Evolutionary conservation across 345 rosid genomes (phyloP), one percentile per base, ranked within the genome.

Genomic region (Rubroshorea leprosula): DNA sequence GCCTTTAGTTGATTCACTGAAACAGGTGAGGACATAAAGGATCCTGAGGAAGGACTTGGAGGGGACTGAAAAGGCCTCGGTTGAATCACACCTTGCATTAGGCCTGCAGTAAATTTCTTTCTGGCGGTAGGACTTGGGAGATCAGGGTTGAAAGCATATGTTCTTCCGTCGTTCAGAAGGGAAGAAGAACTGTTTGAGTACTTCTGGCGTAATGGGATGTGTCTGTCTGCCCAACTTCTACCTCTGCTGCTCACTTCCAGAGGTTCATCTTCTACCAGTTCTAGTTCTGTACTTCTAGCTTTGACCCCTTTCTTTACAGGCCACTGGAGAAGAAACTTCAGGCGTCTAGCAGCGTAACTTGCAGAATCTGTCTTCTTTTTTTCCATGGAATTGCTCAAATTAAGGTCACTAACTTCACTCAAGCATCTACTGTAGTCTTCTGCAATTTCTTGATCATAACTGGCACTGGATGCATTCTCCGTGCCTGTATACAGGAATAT

Each of bases 81-180:
- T 3, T 75, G 70, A 55, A 85, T 77, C 29, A 85, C 96, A 26
- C 99, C 97, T 5, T 83, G 94, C 74, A 66, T 83, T 38, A 93
- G 63, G 51, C 85, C 88, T 35, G 72, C 64, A 0, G 87, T 73
- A 27, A 76, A 43, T 68, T 72, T 93, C 81, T 69, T 68, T 58
- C 86, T 79, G 48, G 86, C 72, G 4, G 74, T 67, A 60, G 80
- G 89, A 73, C 99, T 89, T 38, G 99, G 92, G 58, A 93, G 83
- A 51, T 79, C 79, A 6, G 63, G 73, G 53, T 73, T 70, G 29
- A 71, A 52, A 52, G 87, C 69, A 54, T 72, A 58, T n/a, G 68
- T 44, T 63, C 78, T 74, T 61, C 61, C 77, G 74, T 64, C 72
- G 65, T 59, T 62, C 4, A 78, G 71, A 63, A 75, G 64, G 38